Percentiles rank a stretch among this genome's conserved stretches.
phyloP scores from a whole-genome alignment of 257 asterid species.

The Solanum commersonii region DNA sequence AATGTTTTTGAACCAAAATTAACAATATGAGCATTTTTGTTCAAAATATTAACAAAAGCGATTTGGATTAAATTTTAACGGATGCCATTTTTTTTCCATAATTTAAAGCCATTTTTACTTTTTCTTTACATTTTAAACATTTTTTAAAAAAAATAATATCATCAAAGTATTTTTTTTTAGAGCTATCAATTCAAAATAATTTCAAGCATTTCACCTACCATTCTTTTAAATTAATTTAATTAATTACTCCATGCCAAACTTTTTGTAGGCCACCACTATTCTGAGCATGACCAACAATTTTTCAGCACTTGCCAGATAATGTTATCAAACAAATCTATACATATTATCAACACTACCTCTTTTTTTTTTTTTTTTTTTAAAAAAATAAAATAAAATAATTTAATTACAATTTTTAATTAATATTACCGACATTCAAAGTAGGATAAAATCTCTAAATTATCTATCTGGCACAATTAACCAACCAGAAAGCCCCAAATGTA shows the following conservation, averaged over 20 bases:
- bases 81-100: too few species aligned
- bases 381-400: too few species aligned
- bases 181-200: background rate
- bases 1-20: too few species aligned
- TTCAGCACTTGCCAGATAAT: background rate
- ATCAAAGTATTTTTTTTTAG: too few species aligned
- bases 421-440: background rate
- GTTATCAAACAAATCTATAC: background rate
- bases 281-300: background rate
- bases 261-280: slow-evolving; percentile 1
- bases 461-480: background rate
- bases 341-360: background rate
- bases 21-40: too few species aligned
- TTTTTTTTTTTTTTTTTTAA: too few species aligned
- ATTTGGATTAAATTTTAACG: too few species aligned
- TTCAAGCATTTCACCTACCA: background rate
- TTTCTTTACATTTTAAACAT: too few species aligned
- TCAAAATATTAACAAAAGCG: too few species aligned
- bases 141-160: too few species aligned
- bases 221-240: background rate
- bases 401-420: background rate
- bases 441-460: too few species aligned
- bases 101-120: too few species aligned
- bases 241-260: background rate
- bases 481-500: background rate